These are phyloP conservation scores for Neurospora pannonica DNA, from an alignment of 495 filamentous ascomycete genomes.

Conservation along the genomic window DNA sequence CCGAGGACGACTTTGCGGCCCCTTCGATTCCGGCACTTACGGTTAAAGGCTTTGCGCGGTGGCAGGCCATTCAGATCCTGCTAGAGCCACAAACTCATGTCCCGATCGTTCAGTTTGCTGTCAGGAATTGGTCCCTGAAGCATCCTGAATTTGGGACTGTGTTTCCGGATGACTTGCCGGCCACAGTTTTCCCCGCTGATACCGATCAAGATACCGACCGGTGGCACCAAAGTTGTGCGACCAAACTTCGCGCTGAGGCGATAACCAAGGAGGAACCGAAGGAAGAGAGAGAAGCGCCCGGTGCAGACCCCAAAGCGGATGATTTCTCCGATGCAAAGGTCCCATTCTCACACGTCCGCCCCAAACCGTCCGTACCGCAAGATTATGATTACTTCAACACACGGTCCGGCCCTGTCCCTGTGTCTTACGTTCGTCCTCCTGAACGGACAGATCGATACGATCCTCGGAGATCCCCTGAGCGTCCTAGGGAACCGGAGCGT, in stretches of 20 bases:
- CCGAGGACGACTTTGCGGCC: constrained; percentile 57
- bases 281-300: not conserved
- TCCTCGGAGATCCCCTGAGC: constrained; percentile 14
- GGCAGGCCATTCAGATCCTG: constrained; percentile 88
- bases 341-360: constrained; percentile 14
- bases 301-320: not conserved
- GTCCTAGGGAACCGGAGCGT: constrained; percentile 17
- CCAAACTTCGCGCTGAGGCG: constrained; percentile 40
- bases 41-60: constrained; percentile 74
- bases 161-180: constrained; percentile 72
- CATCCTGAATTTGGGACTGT: constrained; percentile 59
- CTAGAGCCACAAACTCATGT: constrained; percentile 84
- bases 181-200: constrained; percentile 60
- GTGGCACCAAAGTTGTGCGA: constrained; percentile 72
- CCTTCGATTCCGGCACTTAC: constrained; percentile 79
- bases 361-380: constrained; percentile 8
- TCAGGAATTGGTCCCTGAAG: constrained; percentile 62
- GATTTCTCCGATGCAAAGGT: constrained; percentile 10
- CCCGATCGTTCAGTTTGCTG: constrained; percentile 71
- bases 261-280: constrained; percentile 26
- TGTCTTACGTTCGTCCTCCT: constrained; percentile 13
- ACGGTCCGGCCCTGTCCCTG: constrained; percentile 9
- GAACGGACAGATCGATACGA: constrained; percentile 16
- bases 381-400: constrained; percentile 17
- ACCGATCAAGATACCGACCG: constrained; percentile 68